Evolutionary conservation across 108 stramenopile species (phyloP).

Genomic region (Nannochloropsis gaditana): DNA sequence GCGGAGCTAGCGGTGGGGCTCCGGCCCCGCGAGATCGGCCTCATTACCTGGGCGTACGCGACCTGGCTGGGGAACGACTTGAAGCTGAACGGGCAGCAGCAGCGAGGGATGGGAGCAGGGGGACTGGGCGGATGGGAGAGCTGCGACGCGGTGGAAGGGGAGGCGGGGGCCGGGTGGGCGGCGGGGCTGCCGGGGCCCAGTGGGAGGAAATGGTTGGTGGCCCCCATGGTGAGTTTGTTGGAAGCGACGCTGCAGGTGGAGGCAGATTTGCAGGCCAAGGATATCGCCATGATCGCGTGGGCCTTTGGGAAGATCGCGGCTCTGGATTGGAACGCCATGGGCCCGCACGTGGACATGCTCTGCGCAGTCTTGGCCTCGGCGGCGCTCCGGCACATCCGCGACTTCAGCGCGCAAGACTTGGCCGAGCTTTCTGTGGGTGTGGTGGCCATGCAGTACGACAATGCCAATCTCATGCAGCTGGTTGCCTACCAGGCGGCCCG

Average conservation of each 20-base stretch:
- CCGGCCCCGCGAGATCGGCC: not conserved
- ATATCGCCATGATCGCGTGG: not conserved
- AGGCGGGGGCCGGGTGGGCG: not conserved
- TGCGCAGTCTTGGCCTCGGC: not conserved
- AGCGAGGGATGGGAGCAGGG: not conserved
- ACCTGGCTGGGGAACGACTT: not conserved
- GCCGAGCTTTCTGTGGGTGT: not conserved
- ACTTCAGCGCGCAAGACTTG: not conserved
- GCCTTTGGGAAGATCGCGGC: not conserved
- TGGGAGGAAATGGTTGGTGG: not conserved
- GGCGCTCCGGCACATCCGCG: not conserved
- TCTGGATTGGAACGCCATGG: not conserved
- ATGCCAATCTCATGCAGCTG: slow-evolving; percentile 8
- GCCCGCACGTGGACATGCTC: slow-evolving; percentile 19
- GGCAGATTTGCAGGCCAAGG: not conserved
- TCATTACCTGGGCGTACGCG: not conserved
- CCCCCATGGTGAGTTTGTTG: not conserved
- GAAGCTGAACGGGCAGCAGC: slow-evolving; percentile 14
- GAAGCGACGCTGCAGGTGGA: not conserved
- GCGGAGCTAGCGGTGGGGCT: not conserved
- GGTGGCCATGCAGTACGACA: slow-evolving; percentile 7
- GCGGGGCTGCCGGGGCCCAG: not conserved
- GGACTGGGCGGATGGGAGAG: not conserved
- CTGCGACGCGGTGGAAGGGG: not conserved
- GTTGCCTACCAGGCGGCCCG: slow-evolving; percentile 1